These are phyloP conservation scores for Otatea glauca DNA, from an alignment of 176 grass and related monocot genomes.

Conservation along the genomic window DNA sequence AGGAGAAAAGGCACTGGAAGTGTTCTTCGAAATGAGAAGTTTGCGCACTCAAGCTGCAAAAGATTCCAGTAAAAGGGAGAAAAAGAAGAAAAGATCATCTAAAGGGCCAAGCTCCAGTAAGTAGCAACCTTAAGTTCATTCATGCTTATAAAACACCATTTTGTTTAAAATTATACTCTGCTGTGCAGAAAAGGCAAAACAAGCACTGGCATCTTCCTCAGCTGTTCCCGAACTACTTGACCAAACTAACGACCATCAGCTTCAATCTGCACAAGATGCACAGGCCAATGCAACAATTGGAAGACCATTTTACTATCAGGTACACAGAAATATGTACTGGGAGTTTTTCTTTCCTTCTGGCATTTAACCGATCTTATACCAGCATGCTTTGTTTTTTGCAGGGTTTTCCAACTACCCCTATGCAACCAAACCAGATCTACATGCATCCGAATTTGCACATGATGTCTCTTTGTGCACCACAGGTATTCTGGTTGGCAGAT, in stretches of 20 bases:
- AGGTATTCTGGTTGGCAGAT: slow-evolving; percentile 54
- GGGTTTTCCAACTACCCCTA: slow-evolving; percentile 47
- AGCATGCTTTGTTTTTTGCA: slow-evolving; percentile 42
- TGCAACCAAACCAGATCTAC: slow-evolving; percentile 70
- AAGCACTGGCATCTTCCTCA: slow-evolving; percentile 48
- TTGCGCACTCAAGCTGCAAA: slow-evolving; percentile 64
- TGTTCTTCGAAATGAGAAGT: slow-evolving; percentile 80
- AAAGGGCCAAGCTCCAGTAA: slow-evolving; percentile 66
- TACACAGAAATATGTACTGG: slow-evolving; percentile 42
- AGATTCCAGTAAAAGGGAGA: slow-evolving; percentile 62
- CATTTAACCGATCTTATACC: slow-evolving; percentile 45
- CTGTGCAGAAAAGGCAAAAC: slow-evolving; percentile 58
- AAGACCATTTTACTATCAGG: slow-evolving; percentile 74
- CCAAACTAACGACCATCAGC: slow-evolving; percentile 61
- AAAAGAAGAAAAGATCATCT: slow-evolving; percentile 62
- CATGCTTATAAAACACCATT: slow-evolving; percentile 26
- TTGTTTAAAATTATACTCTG: slow-evolving; percentile 36
- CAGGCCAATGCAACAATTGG: slow-evolving; percentile 65
- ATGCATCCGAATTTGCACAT: slow-evolving; percentile 67
- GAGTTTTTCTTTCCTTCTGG: slow-evolving; percentile 37
- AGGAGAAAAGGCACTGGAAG: slow-evolving; percentile 75
- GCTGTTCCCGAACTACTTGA: slow-evolving; percentile 38
- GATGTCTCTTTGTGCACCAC: slow-evolving; percentile 68
- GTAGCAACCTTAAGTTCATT: slow-evolving; percentile 43
- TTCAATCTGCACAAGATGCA: slow-evolving; percentile 61